phyloP scores from a whole-genome alignment of 371 early-diverging fungal genomes.

The Gilbertella persicaria region DNA sequence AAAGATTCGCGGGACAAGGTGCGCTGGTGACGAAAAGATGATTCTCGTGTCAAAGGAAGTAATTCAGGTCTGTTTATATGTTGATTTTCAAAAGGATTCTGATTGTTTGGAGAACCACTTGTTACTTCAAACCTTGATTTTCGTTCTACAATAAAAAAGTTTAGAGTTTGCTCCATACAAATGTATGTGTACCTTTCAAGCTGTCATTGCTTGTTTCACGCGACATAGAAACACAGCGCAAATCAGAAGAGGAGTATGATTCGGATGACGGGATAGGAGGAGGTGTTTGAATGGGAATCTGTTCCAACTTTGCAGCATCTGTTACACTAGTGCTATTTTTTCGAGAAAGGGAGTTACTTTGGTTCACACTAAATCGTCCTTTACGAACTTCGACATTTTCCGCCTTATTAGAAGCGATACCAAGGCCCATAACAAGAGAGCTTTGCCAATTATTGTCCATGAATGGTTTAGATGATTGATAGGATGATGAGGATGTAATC shows the following conservation, averaged over 20 bases:
- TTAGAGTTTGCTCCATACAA: no score
- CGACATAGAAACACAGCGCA: neutral
- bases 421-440: constrained; percentile 5
- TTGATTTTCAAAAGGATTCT: no score
- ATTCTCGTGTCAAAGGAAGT: neutral
- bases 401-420: constrained; percentile 3
- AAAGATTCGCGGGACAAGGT: constrained; percentile 3
- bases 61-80: no score
- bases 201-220: constrained; percentile 7
- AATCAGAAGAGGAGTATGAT: neutral
- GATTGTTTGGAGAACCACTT: neutral
- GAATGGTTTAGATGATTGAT: neutral
- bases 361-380: constrained; percentile 52
- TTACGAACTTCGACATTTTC: constrained; percentile 36
- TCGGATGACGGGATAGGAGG: no score
- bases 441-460: constrained; percentile 3
- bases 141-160: no score
- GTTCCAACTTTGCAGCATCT: neutral
- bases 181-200: constrained; percentile 7
- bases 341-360: constrained; percentile 2
- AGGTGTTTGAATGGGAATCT: neutral
- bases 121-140: neutral
- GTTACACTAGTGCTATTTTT: no score
- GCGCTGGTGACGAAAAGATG: constrained; percentile 1
- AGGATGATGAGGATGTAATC: neutral